Base-by-base conservation (phyloP, 805 yeast genomes). In the Candida tallmaniae region DNA sequence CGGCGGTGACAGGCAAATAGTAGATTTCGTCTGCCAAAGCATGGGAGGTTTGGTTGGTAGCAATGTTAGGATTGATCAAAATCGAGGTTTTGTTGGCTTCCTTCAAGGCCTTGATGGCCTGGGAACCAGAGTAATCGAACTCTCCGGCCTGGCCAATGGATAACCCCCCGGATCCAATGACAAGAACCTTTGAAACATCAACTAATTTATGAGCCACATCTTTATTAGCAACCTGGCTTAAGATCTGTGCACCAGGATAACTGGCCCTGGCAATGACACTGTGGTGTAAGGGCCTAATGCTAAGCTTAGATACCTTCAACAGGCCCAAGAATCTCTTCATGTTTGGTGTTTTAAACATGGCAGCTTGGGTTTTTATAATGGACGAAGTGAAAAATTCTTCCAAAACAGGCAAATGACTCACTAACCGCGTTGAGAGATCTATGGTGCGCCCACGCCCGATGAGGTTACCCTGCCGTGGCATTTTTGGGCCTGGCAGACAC, bases 91-190 rank as follows among this genome's bases (percentile, higher is more conserved):
- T 89, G 62, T 84, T 74, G 36, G 95, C 97, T 70, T 93, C 97
- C 63, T 87, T 90, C 66, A 93, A 74, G 30, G 98, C 98, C 67
- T 93, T 93, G 66, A 93, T 93, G 40, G 98, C 98, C 68, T 93
- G 98, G 36, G 96, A 87, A 55, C 98, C 98, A 29, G 97, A 88
- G 68, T 93, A 93, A 62, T 93, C 98, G 56, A 93, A 93, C 68
- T 93, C 98, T 65, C 98, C 98, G 45, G 98, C 98, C 71, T 93
- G 98, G 47, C 98, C 98, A 58, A 93, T 93, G 37, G 96, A 85
- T 52, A 93, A 73, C 60, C 98, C 98, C 71, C 98, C 98, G 6
- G 97, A 90, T 8, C 98, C 98, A 55, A 90, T 84, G 35, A 90
- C 85, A 38, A 90, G 73, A 6, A 93, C 97, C 52, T 84, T 84